Percentiles rank a stretch among this genome's conserved stretches.
Conservation (phyloP, 192 early-diverging fungal species). For the Funneliformis mosseae region DNA sequence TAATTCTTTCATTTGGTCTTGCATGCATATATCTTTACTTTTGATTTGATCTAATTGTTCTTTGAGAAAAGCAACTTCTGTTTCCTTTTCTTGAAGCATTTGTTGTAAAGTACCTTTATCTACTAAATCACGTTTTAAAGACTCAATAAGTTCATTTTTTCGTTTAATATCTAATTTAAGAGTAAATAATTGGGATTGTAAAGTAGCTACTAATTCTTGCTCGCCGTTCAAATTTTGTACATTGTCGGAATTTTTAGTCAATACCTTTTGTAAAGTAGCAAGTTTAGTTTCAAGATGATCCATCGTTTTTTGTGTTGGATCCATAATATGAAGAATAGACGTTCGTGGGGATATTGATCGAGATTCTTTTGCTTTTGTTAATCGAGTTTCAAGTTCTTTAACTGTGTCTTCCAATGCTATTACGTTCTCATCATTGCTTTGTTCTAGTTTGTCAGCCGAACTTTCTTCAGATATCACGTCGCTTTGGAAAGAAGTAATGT, state of each 20-base stretch:
- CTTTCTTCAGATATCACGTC: conserved; percentile 36
- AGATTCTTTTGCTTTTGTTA: conserved; percentile 23
- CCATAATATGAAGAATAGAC: not conserved
- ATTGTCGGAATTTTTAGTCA: not conserved
- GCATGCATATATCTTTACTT: not conserved
- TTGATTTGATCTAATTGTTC: conserved; percentile 5
- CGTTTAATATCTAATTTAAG: conserved; percentile 24
- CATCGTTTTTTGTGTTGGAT: conserved; percentile 10
- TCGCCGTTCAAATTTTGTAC: not conserved
- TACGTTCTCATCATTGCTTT: conserved; percentile 15
- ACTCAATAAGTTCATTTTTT: conserved; percentile 32
- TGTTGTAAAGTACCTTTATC: conserved; percentile 24
- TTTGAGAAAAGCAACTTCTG: not conserved
- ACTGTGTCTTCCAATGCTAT: conserved; percentile 8
- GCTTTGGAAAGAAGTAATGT: not conserved
- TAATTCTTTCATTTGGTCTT: conserved; percentile 21
- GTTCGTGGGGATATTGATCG: not conserved
- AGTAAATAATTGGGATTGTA: conserved; percentile 1
- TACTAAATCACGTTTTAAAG: conserved; percentile 16
- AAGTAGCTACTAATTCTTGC: not conserved
- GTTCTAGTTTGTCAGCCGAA: conserved; percentile 20
- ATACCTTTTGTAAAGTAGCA: conserved; percentile 6
- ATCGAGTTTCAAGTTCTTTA: conserved; percentile 25
- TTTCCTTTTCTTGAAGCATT: conserved; percentile 7
- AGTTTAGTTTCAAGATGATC: conserved; percentile 19